Conservation (phyloP, 2,329 filamentous ascomycete species). For the Thielaviopsis punctulata region DNA sequence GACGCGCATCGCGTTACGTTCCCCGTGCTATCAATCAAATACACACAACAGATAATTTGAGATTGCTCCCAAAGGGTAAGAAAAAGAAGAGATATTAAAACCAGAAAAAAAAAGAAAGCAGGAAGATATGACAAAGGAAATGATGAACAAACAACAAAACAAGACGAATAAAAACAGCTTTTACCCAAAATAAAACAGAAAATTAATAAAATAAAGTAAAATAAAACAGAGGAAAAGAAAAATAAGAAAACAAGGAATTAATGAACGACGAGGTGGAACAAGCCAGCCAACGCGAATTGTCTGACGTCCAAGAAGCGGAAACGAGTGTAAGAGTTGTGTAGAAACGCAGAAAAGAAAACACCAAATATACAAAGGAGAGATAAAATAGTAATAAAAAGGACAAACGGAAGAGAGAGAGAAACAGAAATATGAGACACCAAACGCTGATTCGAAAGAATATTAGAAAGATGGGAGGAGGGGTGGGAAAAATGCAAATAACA, state of each 20-base stretch:
- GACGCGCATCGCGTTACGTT: background rate
- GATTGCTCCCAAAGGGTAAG: background rate
- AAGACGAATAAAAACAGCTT: background rate
- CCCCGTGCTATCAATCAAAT: background rate
- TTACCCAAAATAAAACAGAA: background rate
- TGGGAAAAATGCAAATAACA: background rate
- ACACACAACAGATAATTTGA: background rate
- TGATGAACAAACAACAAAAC: background rate
- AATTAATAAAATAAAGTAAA: background rate
- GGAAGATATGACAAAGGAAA: background rate
- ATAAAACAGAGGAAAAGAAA: background rate
- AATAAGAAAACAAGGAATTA: background rate
- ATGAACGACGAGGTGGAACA: background rate
- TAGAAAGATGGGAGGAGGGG: background rate
- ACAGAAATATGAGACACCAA: background rate
- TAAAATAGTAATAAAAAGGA: background rate
- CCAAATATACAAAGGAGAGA: background rate
- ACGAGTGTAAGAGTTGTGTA: background rate
- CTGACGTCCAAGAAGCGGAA: background rate
- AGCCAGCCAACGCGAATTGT: background rate
- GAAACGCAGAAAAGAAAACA: background rate
- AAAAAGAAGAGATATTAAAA: no score
- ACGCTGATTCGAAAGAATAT: background rate
- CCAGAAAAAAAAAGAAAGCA: background rate
- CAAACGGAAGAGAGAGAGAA: background rate